Evolutionary conservation across 441 rosid genomes (phyloP), one percentile per base, ranked within the genome.

Genomic region (Croton laevigatus): DNA sequence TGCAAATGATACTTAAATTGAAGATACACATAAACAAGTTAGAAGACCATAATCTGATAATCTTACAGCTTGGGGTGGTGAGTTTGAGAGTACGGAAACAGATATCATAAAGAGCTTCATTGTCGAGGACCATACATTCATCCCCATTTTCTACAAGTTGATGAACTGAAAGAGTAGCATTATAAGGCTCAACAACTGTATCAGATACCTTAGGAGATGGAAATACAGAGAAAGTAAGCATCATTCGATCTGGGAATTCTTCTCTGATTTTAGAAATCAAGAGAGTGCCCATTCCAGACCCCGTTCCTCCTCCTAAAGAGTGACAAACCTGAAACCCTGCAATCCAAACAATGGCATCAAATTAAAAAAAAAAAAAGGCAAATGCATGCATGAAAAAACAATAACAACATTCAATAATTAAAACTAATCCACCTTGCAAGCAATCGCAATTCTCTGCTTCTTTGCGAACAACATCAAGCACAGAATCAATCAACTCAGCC

Each of bases 141-240:
- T 87, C 89, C 3, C 84, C 87, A 55, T 85, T 87, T 71, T 87
- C 89, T 36, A 85, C 89, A 68, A 87, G 83, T 76, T 87, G 89
- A 60, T 85, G 89, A 32, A 87, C 91, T 19, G 89, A 87, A 4
- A 87, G 74, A 37, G 89, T 87, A 17, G 89, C 91, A 27, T 87
- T 87, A 54, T 87, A 87, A 60, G 88, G 89, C 81, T 84, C 89
- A 23, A 85, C 91, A 14, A 87, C 91, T 0, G 89, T 85, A 62
- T 85, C 91, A 57, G 89, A 87, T 32, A 87, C 91, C 79, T 83
- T 83, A 14, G 89, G 91, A 65, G 91, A 85, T 3, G 88, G 88
- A 37, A 87, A 87, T 4, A 87, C 89, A 0, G 91, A 87, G 77
- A 87, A 87, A 16, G 88, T 87, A 49, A 87, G 84, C 88, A 87